Percentiles rank a stretch among this genome's conserved stretches.
These are phyloP conservation scores for Pseudomonodictys pantanalensis DNA, from an alignment of 495 filamentous ascomycete species.

Conservation along the genomic window DNA sequence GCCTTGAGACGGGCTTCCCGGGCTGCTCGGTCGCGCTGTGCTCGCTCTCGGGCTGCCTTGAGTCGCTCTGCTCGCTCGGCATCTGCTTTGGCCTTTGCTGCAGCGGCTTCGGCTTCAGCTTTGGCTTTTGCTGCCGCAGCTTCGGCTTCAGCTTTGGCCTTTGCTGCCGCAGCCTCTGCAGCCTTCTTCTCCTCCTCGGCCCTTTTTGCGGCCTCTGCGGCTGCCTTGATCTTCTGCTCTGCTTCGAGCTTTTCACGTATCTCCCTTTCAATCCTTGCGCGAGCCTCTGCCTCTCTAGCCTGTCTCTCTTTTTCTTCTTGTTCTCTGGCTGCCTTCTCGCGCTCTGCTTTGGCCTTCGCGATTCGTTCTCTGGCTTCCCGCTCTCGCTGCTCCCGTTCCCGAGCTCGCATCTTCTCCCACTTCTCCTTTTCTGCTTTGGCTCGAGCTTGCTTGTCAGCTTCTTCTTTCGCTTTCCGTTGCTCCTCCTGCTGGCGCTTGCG, in stretches of 20 bases:
- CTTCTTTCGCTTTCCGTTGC: slow-evolving; percentile 40
- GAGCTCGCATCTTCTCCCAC: slow-evolving; percentile 45
- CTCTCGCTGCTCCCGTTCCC: slow-evolving; percentile 44
- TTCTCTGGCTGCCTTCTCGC: slow-evolving; percentile 45
- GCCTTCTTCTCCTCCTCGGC: slow-evolving; percentile 43
- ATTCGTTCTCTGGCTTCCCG: slow-evolving; percentile 44
- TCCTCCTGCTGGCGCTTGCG: slow-evolving; percentile 51
- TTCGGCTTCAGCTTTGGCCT: slow-evolving; percentile 29
- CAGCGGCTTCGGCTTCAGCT: slow-evolving; percentile 2
- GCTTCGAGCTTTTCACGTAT: slow-evolving; percentile 43
- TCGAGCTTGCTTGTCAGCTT: slow-evolving; percentile 42
- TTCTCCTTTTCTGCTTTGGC: slow-evolving; percentile 46
- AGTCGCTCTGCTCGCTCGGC: slow-evolving; percentile 25
- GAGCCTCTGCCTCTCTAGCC: slow-evolving; percentile 37
- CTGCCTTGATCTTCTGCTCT: slow-evolving; percentile 49
- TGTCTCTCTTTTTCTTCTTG: slow-evolving; percentile 47
- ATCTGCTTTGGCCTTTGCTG: slow-evolving; percentile 26
- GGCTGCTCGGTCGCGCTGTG: slow-evolving; percentile 23
- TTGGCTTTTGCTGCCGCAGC: slow-evolving; percentile 1
- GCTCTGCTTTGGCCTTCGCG: slow-evolving; percentile 44
- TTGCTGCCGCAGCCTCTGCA: slow-evolving; percentile 21
- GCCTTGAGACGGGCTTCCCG: slow-evolving; percentile 29
- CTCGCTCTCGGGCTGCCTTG: slow-evolving; percentile 29
- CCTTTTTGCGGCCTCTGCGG: slow-evolving; percentile 41
- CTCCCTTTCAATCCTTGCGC: slow-evolving; percentile 33